Percentiles rank a stretch among this genome's conserved stretches.
These are phyloP conservation scores for Turnera subulata DNA, from an alignment of 345 rosid genomes.

Conservation along the genomic window DNA sequence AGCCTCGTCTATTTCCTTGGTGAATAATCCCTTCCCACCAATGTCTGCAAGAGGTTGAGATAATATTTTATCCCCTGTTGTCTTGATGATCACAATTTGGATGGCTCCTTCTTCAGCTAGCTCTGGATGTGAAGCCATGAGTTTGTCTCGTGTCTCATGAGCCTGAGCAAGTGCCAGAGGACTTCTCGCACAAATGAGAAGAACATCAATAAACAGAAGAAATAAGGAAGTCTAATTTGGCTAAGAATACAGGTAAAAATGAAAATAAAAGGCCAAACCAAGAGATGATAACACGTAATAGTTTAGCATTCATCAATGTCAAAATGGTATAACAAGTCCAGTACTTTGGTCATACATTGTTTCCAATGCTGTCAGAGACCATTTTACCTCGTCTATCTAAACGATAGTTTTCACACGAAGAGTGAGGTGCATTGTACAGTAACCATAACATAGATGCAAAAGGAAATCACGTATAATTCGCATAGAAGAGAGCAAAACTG, in stretches of 20 bases:
- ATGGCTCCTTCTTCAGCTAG: slow-evolving; percentile 88
- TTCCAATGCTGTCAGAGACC: too few species aligned
- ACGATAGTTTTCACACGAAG: too few species aligned
- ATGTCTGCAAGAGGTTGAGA: slow-evolving; percentile 95
- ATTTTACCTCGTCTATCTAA: too few species aligned
- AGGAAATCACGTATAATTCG: too few species aligned
- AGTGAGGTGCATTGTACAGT: too few species aligned
- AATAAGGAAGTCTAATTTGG: neutral
- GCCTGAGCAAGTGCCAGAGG: slow-evolving; percentile 99
- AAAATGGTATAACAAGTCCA: too few species aligned
- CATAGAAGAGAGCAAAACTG: too few species aligned
- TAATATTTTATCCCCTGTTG: slow-evolving; percentile 92
- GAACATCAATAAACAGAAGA: slow-evolving; percentile 14
- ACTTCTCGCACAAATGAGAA: slow-evolving; percentile 52
- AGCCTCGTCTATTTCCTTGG: slow-evolving; percentile 96
- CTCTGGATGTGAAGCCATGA: slow-evolving; percentile 66
- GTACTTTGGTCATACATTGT: too few species aligned
- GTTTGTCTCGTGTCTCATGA: slow-evolving; percentile 80
- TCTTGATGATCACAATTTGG: slow-evolving; percentile 82
- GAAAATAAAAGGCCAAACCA: neutral
- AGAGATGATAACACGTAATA: too few species aligned
- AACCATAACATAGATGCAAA: too few species aligned
- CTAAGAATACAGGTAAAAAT: neutral
- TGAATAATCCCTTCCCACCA: slow-evolving; percentile 96
- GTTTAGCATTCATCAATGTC: too few species aligned